Percentiles rank a stretch among this genome's conserved stretches.
Evolutionary conservation across 78 protist species (phyloP).

Genomic region (slime mould (Dictyostelium discoideum)): DNA sequence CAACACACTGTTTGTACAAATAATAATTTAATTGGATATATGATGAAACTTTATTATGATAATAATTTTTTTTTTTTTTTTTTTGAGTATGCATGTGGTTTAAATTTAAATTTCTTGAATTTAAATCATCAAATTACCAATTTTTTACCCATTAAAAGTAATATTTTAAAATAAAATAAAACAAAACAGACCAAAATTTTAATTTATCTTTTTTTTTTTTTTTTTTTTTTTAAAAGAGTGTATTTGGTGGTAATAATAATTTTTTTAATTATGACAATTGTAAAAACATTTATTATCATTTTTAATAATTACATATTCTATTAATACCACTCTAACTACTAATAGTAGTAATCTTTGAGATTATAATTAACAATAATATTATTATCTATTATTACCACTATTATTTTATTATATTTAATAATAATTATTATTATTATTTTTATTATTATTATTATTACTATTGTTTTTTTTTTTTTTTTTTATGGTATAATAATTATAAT

Average conservation of each 20-base stretch:
- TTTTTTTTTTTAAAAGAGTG: neutral
- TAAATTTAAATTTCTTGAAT: neutral
- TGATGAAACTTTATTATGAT: neutral
- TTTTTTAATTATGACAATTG: neutral
- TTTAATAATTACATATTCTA: neutral
- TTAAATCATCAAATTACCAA: neutral
- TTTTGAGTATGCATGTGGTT: neutral
- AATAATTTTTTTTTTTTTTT: no score
- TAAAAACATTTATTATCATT: neutral
- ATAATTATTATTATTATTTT: no score
- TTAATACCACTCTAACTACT: neutral
- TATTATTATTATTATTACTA: no score
- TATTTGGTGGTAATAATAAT: neutral
- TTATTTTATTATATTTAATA: no score
- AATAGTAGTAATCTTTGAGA: conserved; percentile 11
- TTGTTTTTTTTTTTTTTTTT: no score
- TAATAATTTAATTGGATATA: neutral
- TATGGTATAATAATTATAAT: neutral
- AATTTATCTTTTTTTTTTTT: neutral
- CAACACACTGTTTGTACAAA: neutral
- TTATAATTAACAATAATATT: neutral
- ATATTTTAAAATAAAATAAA: no score
- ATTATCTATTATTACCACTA: neutral
- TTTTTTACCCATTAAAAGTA: neutral
- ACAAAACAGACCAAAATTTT: neutral